Percentiles rank a stretch among this genome's conserved stretches.
These are phyloP conservation scores for Scutellaria minor DNA, from an alignment of 257 asterid genomes.

Conservation along the genomic window DNA sequence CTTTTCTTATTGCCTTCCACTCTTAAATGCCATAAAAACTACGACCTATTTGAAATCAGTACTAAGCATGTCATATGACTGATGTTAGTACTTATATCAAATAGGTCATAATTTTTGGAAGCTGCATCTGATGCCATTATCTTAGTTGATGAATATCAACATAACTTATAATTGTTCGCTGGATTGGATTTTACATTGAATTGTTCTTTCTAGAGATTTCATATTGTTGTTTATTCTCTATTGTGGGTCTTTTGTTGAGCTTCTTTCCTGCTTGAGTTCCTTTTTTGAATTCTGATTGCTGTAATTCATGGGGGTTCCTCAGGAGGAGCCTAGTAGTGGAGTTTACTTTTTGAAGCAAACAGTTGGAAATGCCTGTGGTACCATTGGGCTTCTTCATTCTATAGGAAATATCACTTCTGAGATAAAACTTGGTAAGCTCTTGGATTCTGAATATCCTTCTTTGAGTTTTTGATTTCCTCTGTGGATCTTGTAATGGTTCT, in stretches of 20 bases:
- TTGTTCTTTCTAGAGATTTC: neutral
- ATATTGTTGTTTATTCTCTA: neutral
- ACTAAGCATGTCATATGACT: neutral
- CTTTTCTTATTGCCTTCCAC: neutral
- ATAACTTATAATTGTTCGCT: neutral
- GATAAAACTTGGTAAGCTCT: constrained; percentile 79
- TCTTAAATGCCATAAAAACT: neutral
- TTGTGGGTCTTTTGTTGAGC: constrained; percentile 28
- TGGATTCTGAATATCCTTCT: constrained; percentile 22
- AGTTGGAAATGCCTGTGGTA: constrained; percentile 98
- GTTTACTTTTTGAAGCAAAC: constrained; percentile 96
- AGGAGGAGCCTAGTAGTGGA: constrained; percentile 64
- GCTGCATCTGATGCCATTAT: neutral
- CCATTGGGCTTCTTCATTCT: constrained; percentile 97
- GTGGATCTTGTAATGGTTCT: constrained; percentile 8
- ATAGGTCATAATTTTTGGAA: constrained; percentile 10
- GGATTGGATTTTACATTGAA: neutral
- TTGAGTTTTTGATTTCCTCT: constrained; percentile 21
- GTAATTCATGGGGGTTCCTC: constrained; percentile 39
- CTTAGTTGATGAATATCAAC: constrained; percentile 8
- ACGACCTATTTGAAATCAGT: too few species aligned
- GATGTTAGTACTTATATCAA: neutral
- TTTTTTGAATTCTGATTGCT: constrained; percentile 25
- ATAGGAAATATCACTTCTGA: constrained; percentile 85
- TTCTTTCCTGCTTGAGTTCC: constrained; percentile 28